Evolutionary conservation across 1,284 basidiomycete genomes (phyloP), one percentile per base, ranked within the genome.

Genomic region (Tausonia pullulans): DNA sequence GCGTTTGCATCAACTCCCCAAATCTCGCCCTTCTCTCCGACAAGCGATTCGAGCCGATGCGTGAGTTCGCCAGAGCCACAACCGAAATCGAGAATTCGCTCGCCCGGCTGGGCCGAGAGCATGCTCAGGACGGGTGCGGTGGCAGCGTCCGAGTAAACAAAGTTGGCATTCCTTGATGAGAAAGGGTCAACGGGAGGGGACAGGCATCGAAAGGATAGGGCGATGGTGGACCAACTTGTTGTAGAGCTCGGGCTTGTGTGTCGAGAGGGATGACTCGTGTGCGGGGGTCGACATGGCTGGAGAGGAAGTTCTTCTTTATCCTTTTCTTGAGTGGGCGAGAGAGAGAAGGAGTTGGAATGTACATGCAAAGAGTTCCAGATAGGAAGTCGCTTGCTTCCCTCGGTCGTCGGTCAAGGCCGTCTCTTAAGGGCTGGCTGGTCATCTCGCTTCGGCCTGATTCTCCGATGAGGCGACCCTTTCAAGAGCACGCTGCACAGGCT

Each of bases 41-140:
- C 85, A 8, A 79, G 70, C 9, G 79, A 71, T 60, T 81, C 78
- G 54, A 91, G 78, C 65, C 80, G 76, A 53, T 80, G 69, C 0
- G 87, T 87, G 13, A 92, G 75, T 69, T 91, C 86, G 0, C 88
- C 89, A 55, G 84, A 88, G 4, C 90, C 89, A 71, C 89, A 91
- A 3, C 90, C 89, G 51, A 92, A 77, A 71, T 92, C 90, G 54
- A 87, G 78, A 64, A 92, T 84, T 55, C 77, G 77, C 69, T 91
- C 86, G 2, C 87, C 87, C 0, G 81, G 79, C 69, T 81, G 70
- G 0, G 87, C 78, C 41, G 80, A 73, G 14, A 91, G 79, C n/a
- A 89, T 77, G 3, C 78, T 76, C 7, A 90, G 74, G 27, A 91
- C 79, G 2, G 85, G 80, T 0, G 79, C 73, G 0, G 84, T 85